phyloP scores from a whole-genome alignment of 2,329 filamentous ascomycete species.

The Fusarium sp. region DNA sequence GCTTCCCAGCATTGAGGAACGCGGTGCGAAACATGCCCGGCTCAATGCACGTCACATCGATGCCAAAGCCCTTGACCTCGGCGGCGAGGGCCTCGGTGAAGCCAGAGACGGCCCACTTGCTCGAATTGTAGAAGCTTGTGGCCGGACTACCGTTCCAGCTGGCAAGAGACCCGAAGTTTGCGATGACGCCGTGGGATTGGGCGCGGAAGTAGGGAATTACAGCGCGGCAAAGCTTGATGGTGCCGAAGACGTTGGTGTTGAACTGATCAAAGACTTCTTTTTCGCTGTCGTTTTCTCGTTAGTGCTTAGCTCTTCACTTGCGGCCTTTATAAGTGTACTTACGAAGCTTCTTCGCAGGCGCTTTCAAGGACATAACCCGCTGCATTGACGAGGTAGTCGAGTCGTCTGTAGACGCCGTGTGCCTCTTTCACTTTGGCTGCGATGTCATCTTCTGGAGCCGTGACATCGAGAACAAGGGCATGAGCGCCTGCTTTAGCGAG shows the following conservation, averaged over 20 bases:
- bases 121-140: constrained; percentile 44
- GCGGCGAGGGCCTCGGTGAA: constrained; percentile 57
- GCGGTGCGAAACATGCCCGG: constrained; percentile 38
- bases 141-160: constrained; percentile 53
- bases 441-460: constrained; percentile 21
- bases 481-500: constrained; percentile 25
- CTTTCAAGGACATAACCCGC: constrained; percentile 39
- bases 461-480: constrained; percentile 29
- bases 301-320: too few relatives aligned
- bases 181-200: constrained; percentile 49
- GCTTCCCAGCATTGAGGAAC: constrained; percentile 33
- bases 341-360: constrained; percentile 34
- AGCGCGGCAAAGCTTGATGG: constrained; percentile 61
- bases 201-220: constrained; percentile 61
- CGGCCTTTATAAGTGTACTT: neutral
- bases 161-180: constrained; percentile 60
- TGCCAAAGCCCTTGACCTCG: constrained; percentile 60
- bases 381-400: constrained; percentile 30
- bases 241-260: constrained; percentile 66
- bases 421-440: constrained; percentile 27
- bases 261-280: constrained; percentile 55
- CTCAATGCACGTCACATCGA: constrained; percentile 51
- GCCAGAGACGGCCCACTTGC: constrained; percentile 62
- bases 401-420: constrained; percentile 16
- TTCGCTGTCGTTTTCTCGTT: constrained; percentile 24